Conservation (phyloP, 148 eudicot genomes). For the Spergularia bocconei region DNA sequence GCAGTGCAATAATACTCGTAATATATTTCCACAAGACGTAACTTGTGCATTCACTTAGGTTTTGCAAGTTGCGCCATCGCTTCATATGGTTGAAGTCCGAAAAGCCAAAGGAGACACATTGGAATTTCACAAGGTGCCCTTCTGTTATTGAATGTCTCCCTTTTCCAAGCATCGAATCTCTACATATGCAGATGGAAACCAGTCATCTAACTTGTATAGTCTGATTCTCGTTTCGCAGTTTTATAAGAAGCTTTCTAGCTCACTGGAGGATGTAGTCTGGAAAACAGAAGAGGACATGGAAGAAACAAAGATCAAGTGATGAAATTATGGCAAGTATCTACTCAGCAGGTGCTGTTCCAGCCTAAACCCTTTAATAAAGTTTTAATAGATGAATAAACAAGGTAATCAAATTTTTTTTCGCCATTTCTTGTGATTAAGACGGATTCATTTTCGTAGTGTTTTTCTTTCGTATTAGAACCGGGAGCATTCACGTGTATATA, state of each 20-base stretch:
- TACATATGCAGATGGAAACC: background rate
- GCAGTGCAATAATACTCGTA: background rate
- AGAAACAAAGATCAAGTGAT: slow-evolving; percentile 22
- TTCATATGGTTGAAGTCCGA: slow-evolving; percentile 92
- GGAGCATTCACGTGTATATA: too few species aligned
- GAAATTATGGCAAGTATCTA: background rate
- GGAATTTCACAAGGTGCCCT: slow-evolving; percentile 87
- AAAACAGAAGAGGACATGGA: slow-evolving; percentile 94
- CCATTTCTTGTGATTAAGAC: slow-evolving; percentile 1
- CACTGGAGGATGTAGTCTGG: slow-evolving; percentile 87
- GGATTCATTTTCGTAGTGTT: slow-evolving; percentile 5
- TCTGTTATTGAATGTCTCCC: background rate
- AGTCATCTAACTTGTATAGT: background rate
- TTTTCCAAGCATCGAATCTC: background rate
- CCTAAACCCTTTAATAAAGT: background rate
- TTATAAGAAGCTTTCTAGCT: slow-evolving; percentile 73
- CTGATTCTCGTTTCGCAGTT: slow-evolving; percentile 42
- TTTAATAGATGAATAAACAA: slow-evolving; percentile 1
- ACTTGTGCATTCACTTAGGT: slow-evolving; percentile 41
- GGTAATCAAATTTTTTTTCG: background rate
- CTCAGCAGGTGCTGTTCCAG: background rate
- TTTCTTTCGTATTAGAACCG: background rate
- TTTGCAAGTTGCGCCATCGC: slow-evolving; percentile 94
- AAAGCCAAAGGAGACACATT: slow-evolving; percentile 98
- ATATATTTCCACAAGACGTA: background rate